Percentiles rank a stretch among this genome's conserved stretches.
These are phyloP conservation scores for Trypanosoma grayi DNA, from an alignment of 208 protist species.

Conservation along the genomic window DNA sequence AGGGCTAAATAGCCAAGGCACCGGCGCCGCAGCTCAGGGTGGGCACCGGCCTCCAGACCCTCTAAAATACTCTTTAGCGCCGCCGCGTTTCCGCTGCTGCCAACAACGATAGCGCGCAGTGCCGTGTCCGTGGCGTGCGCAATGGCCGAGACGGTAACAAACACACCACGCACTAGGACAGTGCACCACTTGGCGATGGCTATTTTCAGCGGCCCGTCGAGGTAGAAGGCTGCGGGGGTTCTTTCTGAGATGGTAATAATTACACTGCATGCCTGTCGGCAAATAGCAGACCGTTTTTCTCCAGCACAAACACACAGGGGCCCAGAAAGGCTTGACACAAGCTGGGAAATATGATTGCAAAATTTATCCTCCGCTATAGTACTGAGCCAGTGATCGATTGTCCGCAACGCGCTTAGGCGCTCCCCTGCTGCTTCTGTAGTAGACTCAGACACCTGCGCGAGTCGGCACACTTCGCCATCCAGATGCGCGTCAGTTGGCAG, in stretches of 20 bases:
- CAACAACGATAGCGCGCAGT: slow-evolving; percentile 51
- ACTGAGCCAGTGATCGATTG: slow-evolving; percentile 57
- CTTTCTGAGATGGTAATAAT: slow-evolving; percentile 42
- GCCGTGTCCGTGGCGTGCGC: slow-evolving; percentile 60
- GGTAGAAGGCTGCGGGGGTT: slow-evolving; percentile 26
- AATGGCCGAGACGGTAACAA: slow-evolving; percentile 84
- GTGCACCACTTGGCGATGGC: slow-evolving; percentile 46
- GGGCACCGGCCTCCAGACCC: slow-evolving; percentile 48
- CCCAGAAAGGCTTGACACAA: slow-evolving; percentile 26
- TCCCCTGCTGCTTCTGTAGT: slow-evolving; percentile 10
- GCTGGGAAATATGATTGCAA: slow-evolving; percentile 12
- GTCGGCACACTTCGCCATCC: slow-evolving; percentile 10
- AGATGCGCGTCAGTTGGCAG: slow-evolving; percentile 3
- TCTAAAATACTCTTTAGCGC: slow-evolving; percentile 41
- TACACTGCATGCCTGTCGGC: slow-evolving; percentile 62
- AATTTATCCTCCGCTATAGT: slow-evolving; percentile 33
- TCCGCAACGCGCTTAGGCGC: slow-evolving; percentile 50
- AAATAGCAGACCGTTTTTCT: slow-evolving; percentile 82
- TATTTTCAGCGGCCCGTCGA: slow-evolving; percentile 2
- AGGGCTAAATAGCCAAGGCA: slow-evolving; percentile 81
- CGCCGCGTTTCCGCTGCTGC: slow-evolving; percentile 46
- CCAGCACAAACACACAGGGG: slow-evolving; percentile 39
- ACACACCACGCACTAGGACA: slow-evolving; percentile 55
- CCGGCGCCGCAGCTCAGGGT: slow-evolving; percentile 79
- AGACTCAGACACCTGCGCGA: slow-evolving; percentile 11